A percentile compares a stretch with the other conserved stretches of the same genome.
Conservation (phyloP, 768 basidiomycete species). For the Russula sp. region DNA sequence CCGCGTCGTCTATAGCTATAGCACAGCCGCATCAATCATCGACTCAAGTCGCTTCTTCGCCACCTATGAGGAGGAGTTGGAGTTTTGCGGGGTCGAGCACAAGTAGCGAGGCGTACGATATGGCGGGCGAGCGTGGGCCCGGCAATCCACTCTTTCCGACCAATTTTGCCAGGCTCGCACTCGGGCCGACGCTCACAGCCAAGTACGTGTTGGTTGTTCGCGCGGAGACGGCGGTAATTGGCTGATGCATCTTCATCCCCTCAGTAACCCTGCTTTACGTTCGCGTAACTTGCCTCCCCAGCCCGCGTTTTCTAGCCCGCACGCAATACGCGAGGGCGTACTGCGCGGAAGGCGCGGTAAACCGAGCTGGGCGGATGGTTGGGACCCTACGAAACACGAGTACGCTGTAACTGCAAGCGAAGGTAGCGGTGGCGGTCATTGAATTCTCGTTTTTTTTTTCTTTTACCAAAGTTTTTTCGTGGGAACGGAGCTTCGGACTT, state of each 20-base stretch:
- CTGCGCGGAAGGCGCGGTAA: constrained; percentile 32
- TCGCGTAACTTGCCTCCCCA: constrained; percentile 34
- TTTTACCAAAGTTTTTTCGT: neutral
- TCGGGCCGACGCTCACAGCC: constrained; percentile 61
- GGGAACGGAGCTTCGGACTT: neutral
- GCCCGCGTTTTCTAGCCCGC: constrained; percentile 34
- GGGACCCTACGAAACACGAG: constrained; percentile 44
- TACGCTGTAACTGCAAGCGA: constrained; percentile 46
- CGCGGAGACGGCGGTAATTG: neutral
- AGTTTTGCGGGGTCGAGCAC: constrained; percentile 26
- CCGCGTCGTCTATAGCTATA: constrained; percentile 31
- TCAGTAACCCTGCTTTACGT: constrained; percentile 34
- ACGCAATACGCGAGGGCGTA: constrained; percentile 31
- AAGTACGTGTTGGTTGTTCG: constrained; percentile 40
- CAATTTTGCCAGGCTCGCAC: constrained; percentile 66
- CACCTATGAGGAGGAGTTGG: constrained; percentile 15
- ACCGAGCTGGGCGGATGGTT: constrained; percentile 42
- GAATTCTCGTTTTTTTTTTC: neutral
- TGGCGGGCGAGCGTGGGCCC: constrained; percentile 60
- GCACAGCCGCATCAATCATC: constrained; percentile 7
- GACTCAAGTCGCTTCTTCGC: neutral
- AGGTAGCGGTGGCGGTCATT: constrained; percentile 33
- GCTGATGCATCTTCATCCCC: neutral
- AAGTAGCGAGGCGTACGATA: constrained; percentile 42
- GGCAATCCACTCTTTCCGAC: constrained; percentile 81